phyloP scores from a whole-genome alignment of 306 rosid genomes.

The Leucaena leucocephala region DNA sequence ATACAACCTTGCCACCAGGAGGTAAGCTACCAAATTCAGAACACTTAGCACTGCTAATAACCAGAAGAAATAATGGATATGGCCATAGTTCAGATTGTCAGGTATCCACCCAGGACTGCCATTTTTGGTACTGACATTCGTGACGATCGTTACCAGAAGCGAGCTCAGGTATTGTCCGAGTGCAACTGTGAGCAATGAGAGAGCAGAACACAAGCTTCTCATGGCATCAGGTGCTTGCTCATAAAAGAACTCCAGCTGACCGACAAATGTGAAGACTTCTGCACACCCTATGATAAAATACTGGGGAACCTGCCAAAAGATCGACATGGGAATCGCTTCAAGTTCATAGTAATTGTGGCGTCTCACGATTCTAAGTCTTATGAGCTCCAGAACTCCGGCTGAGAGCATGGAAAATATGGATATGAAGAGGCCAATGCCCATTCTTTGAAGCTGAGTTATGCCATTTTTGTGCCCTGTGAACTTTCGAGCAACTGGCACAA shows the following conservation, averaged over 20 bases:
- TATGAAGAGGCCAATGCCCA: constrained; percentile 79
- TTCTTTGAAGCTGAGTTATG: constrained; percentile 80
- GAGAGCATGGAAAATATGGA: constrained; percentile 69
- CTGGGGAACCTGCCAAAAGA: constrained; percentile 81
- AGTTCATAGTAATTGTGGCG: constrained; percentile 54
- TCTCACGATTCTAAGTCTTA: constrained; percentile 54
- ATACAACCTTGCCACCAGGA: constrained; percentile 53
- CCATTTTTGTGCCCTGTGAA: constrained; percentile 66
- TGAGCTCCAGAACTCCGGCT: constrained; percentile 59
- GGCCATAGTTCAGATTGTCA: constrained; percentile 67
- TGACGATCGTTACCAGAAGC: constrained; percentile 65
- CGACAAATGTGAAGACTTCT: constrained; percentile 70
- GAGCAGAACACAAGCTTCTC: constrained; percentile 83
- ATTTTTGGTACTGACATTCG: constrained; percentile 47
- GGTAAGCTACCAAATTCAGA: constrained; percentile 54
- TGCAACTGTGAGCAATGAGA: constrained; percentile 67
- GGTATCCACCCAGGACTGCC: constrained; percentile 84
- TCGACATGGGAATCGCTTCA: constrained; percentile 59
- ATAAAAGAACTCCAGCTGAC: constrained; percentile 73
- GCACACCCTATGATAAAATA: constrained; percentile 79
- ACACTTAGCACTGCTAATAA: constrained; percentile 60
- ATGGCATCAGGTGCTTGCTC: constrained; percentile 85
- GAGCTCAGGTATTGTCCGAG: constrained; percentile 80
- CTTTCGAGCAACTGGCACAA: constrained; percentile 64
- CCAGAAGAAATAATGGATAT: constrained; percentile 72